Conservation (phyloP, 495 filamentous ascomycete species). For the Aspergillus saccharolyticus region DNA sequence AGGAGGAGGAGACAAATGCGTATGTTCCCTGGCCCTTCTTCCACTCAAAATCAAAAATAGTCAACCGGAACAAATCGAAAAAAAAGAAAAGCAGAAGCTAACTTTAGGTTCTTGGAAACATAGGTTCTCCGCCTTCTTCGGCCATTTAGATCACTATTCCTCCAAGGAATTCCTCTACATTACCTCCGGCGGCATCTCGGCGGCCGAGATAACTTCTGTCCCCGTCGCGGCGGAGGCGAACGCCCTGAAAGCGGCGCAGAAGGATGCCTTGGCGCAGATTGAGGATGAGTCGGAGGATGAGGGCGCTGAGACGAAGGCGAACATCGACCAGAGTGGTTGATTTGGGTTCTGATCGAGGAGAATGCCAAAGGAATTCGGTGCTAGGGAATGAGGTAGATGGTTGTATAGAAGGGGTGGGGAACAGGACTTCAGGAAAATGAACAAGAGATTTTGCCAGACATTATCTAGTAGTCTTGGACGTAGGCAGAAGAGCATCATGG, state of each 20-base stretch:
- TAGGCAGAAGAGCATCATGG: no score
- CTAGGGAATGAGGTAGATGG: no score
- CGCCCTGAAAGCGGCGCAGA: slow-evolving; percentile 19
- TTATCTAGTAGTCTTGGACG: no score
- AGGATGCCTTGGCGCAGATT: slow-evolving; percentile 29
- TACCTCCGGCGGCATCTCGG: slow-evolving; percentile 58
- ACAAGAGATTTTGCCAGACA: no score
- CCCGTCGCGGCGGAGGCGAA: slow-evolving; percentile 7
- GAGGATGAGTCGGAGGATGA: slow-evolving; percentile 32
- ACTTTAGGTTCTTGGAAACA: not conserved
- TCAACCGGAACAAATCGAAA: no score
- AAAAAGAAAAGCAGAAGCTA: not conserved
- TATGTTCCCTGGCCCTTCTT: slow-evolving; percentile 38
- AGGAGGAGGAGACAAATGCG: slow-evolving; percentile 75
- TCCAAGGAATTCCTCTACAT: slow-evolving; percentile 72
- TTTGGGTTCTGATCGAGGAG: no score
- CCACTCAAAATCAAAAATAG: not conserved
- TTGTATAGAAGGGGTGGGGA: no score
- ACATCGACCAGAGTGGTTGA: slow-evolving; percentile 6
- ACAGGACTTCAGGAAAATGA: no score
- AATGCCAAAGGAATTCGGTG: no score
- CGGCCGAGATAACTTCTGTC: slow-evolving; percentile 33
- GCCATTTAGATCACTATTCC: slow-evolving; percentile 74
- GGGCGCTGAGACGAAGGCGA: slow-evolving; percentile 11
- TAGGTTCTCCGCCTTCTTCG: slow-evolving; percentile 77